Base-by-base conservation (phyloP, 179 eudicot genomes). In the Gypsophila paniculata region DNA sequence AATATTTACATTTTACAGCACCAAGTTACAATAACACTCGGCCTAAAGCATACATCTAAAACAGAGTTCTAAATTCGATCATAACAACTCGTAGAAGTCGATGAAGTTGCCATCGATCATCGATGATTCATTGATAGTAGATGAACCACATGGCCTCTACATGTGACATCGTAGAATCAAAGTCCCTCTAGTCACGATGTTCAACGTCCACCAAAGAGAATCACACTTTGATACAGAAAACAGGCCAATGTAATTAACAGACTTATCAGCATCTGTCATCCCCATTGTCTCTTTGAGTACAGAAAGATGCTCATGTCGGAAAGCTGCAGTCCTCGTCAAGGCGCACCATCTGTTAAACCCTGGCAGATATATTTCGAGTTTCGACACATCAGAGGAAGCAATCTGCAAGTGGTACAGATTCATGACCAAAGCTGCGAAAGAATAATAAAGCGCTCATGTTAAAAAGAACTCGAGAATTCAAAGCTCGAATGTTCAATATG, bases 91-190 rank as follows among this genome's bases (percentile, higher is more conserved):
- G 46, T 6, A 29, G 65, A 12, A 59, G 2, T 13, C 17, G 5
- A 58, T 13, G 17, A 11, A 58, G n/a, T n/a, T n/a, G n/a, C n/a
- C n/a, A 57, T 3, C 14, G 9, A 14, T 21, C 61, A 22, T 57
- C 32, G 5, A 25, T 26, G 13, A 25, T 3, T 42, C 69, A 44
- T 11, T 21, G n/a, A n/a, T n/a, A 51, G 32, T 62, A 12, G 19
- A 64, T 39, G 49, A 65, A 42, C 69, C 42, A 19, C 69, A 65
- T 6, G 69, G 53, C 69, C 69, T 19, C 42, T 2, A 18, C 68
- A 64, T 44, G 65, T 18, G 11, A 14, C 52, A 46, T 46, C 52
- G 26, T 39, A 60, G 2, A 23, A 59, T 59, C 63, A 12, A 59
- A 14, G 52, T 46, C 9, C 52, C 52, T 46, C 52, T 8, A 8